A percentile compares a stretch with the other conserved stretches of the same genome.
Conservation (phyloP, 2,329 filamentous ascomycete species). For the Pleoardoris graminearum region DNA sequence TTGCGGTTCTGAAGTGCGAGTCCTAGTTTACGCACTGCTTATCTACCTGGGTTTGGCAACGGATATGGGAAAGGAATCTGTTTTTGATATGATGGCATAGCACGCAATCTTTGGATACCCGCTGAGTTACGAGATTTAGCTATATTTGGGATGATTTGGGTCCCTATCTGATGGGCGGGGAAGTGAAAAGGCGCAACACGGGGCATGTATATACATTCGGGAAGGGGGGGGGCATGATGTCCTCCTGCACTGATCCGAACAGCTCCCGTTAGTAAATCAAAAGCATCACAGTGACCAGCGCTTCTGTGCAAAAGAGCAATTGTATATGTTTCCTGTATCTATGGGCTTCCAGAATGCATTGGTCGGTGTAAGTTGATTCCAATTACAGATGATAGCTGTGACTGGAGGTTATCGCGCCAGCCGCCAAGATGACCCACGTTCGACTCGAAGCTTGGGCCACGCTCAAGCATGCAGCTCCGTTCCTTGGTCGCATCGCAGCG, state of each 20-base stretch:
- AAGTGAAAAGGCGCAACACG: slow-evolving; percentile 2
- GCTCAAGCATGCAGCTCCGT: slow-evolving; percentile 16
- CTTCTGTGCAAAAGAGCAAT: too few relatives aligned
- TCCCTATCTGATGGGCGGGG: slow-evolving; percentile 9
- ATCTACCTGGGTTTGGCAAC: slow-evolving; percentile 29
- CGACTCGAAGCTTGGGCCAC: slow-evolving; percentile 26
- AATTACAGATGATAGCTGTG: too few relatives aligned
- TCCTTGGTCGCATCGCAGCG: slow-evolving; percentile 29
- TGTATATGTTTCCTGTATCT: too few relatives aligned
- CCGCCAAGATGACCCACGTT: slow-evolving; percentile 1
- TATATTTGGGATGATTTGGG: slow-evolving; percentile 14
- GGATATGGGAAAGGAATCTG: slow-evolving; percentile 18
- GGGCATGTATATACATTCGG: slow-evolving; percentile 1
- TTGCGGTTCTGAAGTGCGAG: not conserved
- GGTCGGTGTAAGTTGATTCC: too few relatives aligned
- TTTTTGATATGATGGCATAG: slow-evolving; percentile 15
- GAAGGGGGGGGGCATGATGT: too few relatives aligned
- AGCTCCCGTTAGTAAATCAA: not conserved
- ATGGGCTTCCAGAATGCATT: too few relatives aligned
- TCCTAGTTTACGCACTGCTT: slow-evolving; percentile 9
- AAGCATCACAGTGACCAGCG: too few relatives aligned
- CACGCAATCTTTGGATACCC: slow-evolving; percentile 33
- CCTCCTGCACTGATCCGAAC: not conserved
- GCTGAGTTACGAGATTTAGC: slow-evolving; percentile 27
- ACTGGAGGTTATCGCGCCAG: too few relatives aligned